Percentiles rank a stretch among this genome's conserved stretches.
phyloP scores from a whole-genome alignment of 2,329 filamentous ascomycete species.

The Pseudogymnoascus sp. region DNA sequence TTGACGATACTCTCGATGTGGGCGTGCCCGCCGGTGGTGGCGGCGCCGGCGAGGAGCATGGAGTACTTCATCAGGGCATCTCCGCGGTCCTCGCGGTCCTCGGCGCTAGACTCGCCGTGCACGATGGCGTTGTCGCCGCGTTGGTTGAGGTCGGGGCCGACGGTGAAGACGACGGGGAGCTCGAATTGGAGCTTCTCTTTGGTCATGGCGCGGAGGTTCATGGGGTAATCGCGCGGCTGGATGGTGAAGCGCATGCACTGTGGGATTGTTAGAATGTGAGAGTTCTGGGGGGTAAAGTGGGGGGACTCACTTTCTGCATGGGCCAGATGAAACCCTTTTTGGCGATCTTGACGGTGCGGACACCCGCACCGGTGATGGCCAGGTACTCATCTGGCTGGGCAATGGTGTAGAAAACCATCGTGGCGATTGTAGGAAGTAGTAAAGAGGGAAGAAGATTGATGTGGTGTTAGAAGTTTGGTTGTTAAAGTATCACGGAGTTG shows the following conservation, averaged over 20 bases:
- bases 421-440: constrained; percentile 18
- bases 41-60: constrained; percentile 60
- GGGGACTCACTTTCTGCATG: constrained; percentile 50
- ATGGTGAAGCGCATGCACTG: constrained; percentile 41
- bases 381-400: constrained; percentile 76
- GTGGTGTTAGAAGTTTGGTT: neutral
- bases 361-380: constrained; percentile 72
- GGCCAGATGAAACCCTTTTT: constrained; percentile 69
- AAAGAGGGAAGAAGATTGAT: neutral
- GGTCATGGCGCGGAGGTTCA: constrained; percentile 81
- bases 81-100: constrained; percentile 39
- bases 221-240: constrained; percentile 71
- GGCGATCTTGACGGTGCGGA: constrained; percentile 65
- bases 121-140: constrained; percentile 37
- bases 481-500: neutral
- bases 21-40: constrained; percentile 30
- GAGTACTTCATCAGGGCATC: constrained; percentile 73
- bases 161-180: constrained; percentile 76
- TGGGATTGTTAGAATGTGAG: constrained; percentile 11
- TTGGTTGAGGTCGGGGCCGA: constrained; percentile 66
- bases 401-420: constrained; percentile 52
- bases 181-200: constrained; percentile 78
- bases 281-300: neutral
- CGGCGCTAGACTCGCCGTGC: constrained; percentile 16
- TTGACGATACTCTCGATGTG: constrained; percentile 82